Base-by-base conservation (phyloP, 176 grass and related monocot species). In the Triticum urartu region DNA sequence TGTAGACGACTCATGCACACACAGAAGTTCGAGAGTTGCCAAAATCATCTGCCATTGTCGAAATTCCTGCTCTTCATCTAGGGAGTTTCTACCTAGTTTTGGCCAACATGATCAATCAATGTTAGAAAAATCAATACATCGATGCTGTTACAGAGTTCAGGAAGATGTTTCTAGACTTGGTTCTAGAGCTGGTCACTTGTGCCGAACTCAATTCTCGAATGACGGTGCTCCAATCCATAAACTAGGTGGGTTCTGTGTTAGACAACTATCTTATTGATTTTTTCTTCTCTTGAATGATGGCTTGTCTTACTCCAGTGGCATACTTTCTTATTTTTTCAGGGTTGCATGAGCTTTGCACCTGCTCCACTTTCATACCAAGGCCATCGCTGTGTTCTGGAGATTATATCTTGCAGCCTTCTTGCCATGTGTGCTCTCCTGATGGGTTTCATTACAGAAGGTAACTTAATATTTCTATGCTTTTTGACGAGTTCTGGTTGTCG, bases 381-480 rank as follows among this genome's bases (percentile, higher is more conserved):
- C 11, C 80, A 67, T 74, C 82, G 21, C 38, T 89, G 65, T 89
- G 88, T 91, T 77, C 88, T 82, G 69, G 74, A 87, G 81, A 89
- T 64, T 68, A 82, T 65, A 34, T 67, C 11, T 76, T 89, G 77
- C 88, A 80, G 70, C 89, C 81, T 80, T 89, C 89, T 81, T 95
- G 88, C 64, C 42, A 50, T 81, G 80, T 52, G 24, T 92, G 68
- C 67, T 81, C 68, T 75, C 82, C 52, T 68, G 88, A 95, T 72
- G 89, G 91, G 36, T 65, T 82, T 87, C 61, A 84, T 39, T 85
- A 70, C 85, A 90, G 84, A 91, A 94, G 93, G 96, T 89, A 60
- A 85, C n/a, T 38, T 84, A 17, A 70, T 81, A 60, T 79, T 68
- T 39, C 87, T 84, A 39, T 47, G 39, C 40, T 11, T 90, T 47